Evolutionary conservation across 208 protist genomes (phyloP).

Genomic region (Trypanosoma congolense): DNA sequence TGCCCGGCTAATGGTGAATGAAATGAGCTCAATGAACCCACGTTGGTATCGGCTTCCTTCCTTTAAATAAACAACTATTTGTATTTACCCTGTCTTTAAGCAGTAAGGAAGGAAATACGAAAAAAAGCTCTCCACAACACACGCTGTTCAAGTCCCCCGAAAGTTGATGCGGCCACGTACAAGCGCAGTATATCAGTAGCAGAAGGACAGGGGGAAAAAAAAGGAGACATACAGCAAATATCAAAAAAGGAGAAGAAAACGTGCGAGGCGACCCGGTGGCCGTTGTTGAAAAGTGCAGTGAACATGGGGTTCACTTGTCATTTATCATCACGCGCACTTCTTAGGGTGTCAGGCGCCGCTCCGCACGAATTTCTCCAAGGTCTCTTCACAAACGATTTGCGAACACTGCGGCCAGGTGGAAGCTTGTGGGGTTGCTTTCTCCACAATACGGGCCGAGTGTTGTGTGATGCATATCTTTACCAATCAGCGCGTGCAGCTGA

Average conservation of each 20-base stretch:
- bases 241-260: background rate
- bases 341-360: conserved; percentile 52
- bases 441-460: conserved; percentile 67
- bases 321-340: conserved; percentile 45
- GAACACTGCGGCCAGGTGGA: conserved; percentile 39
- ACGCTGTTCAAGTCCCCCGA: too few species aligned
- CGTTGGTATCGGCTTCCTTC: too few species aligned
- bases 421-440: conserved; percentile 83
- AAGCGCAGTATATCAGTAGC: too few species aligned
- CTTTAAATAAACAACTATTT: too few species aligned
- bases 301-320: conserved; percentile 27
- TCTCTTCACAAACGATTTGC: conserved; percentile 76
- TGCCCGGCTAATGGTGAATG: too few species aligned
- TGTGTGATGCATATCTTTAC: conserved; percentile 80
- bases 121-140: too few species aligned
- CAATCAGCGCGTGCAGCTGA: conserved; percentile 29
- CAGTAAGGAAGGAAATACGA: too few species aligned
- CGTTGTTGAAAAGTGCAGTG: too few species aligned
- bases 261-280: too few species aligned
- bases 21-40: too few species aligned
- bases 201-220: background rate
- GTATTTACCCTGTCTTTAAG: too few species aligned
- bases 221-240: background rate
- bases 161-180: too few species aligned
- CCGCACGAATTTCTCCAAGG: conserved; percentile 76